Evolutionary conservation across 2,329 filamentous ascomycete species (phyloP).

Genomic region (Fusarium pilosicola): DNA sequence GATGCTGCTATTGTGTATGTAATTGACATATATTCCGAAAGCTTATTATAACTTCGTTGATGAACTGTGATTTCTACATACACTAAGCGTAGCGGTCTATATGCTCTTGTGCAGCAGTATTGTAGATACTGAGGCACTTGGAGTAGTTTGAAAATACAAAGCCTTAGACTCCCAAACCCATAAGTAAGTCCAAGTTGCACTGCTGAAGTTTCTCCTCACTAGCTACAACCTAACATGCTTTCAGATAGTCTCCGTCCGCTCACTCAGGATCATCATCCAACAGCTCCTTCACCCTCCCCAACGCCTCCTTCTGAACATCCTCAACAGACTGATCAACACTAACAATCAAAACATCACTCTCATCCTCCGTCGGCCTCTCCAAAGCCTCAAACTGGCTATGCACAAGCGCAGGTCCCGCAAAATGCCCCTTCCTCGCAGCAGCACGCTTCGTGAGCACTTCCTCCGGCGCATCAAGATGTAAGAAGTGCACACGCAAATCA

Average conservation of each 20-base stretch:
- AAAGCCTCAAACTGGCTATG: constrained; percentile 22
- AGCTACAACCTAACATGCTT: not conserved
- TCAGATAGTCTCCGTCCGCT: not conserved
- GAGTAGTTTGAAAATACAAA: not conserved
- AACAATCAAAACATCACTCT: constrained; percentile 13
- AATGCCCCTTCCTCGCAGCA: constrained; percentile 15
- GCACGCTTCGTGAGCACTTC: constrained; percentile 16
- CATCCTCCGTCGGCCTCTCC: constrained; percentile 2
- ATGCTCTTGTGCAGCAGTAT: not conserved
- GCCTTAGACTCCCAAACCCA: not conserved
- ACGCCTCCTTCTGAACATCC: constrained; percentile 17
- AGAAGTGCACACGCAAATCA: constrained; percentile 19
- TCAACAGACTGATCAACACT: constrained; percentile 21
- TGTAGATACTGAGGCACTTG: too few species aligned
- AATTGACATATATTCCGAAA: rapidly evolving
- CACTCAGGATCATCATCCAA: constrained; percentile 10
- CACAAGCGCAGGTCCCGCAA: constrained; percentile 7
- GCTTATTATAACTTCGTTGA: rapidly evolving
- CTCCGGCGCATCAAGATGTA: constrained; percentile 26
- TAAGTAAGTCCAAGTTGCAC: rapidly evolving
- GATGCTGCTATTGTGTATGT: rapidly evolving
- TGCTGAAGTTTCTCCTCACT: rapidly evolving
- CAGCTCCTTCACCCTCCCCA: constrained; percentile 1
- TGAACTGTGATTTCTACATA: too few species aligned
- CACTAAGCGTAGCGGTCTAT: not conserved